A percentile compares a stretch with the other conserved stretches of the same genome.
Conservation (phyloP, 2,329 filamentous ascomycete genomes). For the Fusarium graminum region DNA sequence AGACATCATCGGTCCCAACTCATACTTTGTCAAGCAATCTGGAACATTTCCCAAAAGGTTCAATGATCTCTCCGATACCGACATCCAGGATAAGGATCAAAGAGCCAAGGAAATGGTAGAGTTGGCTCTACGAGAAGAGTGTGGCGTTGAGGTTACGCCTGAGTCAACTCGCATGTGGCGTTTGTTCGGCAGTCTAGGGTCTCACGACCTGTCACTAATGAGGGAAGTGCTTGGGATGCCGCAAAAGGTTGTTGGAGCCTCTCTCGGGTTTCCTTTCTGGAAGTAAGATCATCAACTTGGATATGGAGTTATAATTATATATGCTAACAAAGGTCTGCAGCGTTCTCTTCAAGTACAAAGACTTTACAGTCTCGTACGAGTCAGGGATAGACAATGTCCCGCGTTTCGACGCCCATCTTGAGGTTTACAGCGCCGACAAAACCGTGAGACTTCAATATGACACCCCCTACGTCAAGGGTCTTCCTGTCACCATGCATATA, state of each 20-base stretch:
- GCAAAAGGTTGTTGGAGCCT: conserved; percentile 41
- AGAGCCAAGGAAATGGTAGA: not conserved
- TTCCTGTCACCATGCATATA: conserved; percentile 64
- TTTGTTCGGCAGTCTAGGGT: conserved; percentile 19
- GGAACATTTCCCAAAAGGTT: conserved; percentile 62
- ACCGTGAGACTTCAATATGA: conserved; percentile 68
- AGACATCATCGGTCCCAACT: conserved; percentile 64
- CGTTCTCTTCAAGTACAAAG: conserved; percentile 60
- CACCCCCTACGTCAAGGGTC: conserved; percentile 68
- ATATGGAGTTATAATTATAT: rapidly evolving
- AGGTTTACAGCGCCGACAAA: conserved; percentile 67
- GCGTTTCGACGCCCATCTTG: conserved; percentile 65
- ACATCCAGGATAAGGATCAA: not conserved
- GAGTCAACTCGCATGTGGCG: conserved; percentile 19
- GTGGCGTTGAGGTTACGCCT: not conserved
- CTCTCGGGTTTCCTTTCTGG: conserved; percentile 40
- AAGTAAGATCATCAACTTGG: not conserved
- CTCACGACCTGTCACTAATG: conserved; percentile 41
- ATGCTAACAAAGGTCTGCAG: conserved; percentile 41
- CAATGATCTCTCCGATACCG: conserved; percentile 17
- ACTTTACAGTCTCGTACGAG: conserved; percentile 69
- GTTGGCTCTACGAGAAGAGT: not conserved
- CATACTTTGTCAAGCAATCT: conserved; percentile 61
- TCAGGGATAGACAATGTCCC: conserved; percentile 67
- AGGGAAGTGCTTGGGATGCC: conserved; percentile 43